These are phyloP conservation scores for Phytophthora quininea DNA, from an alignment of 352 stramenopile species.

Conservation along the genomic window DNA sequence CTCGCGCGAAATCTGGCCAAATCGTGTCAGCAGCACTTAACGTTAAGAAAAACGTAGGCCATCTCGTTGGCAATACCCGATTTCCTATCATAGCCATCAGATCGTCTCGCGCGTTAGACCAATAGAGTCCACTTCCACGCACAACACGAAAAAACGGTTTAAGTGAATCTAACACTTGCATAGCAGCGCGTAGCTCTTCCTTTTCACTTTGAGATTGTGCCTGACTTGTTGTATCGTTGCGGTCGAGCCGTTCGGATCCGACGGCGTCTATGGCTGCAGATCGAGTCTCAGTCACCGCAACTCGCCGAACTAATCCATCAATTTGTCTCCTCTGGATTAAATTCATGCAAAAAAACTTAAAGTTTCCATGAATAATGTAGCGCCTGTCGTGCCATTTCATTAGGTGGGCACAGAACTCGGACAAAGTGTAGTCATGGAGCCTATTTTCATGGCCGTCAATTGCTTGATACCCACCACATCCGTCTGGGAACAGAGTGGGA, in stretches of 20 bases:
- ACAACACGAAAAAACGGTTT: constrained; percentile 10
- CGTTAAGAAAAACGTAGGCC: constrained; percentile 21
- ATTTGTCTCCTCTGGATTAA: constrained; percentile 27
- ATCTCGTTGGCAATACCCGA: neutral
- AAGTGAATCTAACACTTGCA: neutral
- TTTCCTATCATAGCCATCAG: constrained; percentile 14
- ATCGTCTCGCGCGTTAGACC: constrained; percentile 3
- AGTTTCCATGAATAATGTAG: constrained; percentile 4
- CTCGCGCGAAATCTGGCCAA: constrained; percentile 30
- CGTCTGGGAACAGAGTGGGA: constrained; percentile 19
- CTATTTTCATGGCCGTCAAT: constrained; percentile 7
- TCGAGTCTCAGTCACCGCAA: neutral
- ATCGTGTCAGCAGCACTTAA: constrained; percentile 29
- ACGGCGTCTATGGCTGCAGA: neutral
- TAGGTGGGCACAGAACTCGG: constrained; percentile 16
- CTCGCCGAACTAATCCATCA: constrained; percentile 8
- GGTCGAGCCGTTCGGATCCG: neutral
- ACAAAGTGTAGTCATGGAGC: constrained; percentile 10
- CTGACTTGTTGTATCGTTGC: neutral
- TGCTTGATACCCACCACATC: neutral
- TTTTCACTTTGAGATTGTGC: neutral
- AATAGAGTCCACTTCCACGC: neutral
- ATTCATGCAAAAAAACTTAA: constrained; percentile 34
- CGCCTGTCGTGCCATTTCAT: constrained; percentile 13
- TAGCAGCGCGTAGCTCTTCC: neutral